Conservation (phyloP, 805 yeast species). For the Saccharomycopsis fermentans region DNA sequence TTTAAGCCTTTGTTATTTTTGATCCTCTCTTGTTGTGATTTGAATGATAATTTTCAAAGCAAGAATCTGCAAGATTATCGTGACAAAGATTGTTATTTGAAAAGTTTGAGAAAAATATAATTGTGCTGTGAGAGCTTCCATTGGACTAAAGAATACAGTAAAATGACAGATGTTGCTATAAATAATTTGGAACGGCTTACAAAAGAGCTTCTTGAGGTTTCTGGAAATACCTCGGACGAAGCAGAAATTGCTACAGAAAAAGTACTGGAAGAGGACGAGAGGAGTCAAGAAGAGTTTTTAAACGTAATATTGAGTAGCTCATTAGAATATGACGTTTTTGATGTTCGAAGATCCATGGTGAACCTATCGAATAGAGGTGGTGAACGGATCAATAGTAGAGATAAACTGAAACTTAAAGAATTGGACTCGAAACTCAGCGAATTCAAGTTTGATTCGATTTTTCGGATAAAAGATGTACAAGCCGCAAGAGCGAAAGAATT, state of each 20-base stretch:
- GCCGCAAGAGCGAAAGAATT: neutral
- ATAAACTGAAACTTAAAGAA: conserved; percentile 1
- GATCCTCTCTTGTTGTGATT: too few species aligned
- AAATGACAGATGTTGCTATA: neutral
- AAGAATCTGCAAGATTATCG: too few species aligned
- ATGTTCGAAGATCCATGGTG: conserved; percentile 3
- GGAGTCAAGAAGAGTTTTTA: neutral
- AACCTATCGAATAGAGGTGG: neutral
- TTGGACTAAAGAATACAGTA: neutral
- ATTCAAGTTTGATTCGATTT: neutral
- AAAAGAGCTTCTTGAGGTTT: neutral
- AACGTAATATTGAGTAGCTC: conserved; percentile 1
- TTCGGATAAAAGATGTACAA: conserved; percentile 1
- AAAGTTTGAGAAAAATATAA: too few species aligned
- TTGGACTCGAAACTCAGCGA: neutral
- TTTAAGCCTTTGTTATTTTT: too few species aligned
- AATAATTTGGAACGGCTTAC: neutral
- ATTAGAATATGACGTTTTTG: conserved; percentile 10
- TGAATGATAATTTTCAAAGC: too few species aligned
- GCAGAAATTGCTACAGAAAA: neutral
- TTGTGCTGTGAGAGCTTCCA: too few species aligned
- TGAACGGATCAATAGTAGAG: neutral
- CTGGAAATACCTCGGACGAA: neutral
- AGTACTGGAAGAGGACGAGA: neutral
- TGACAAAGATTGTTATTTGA: too few species aligned